phyloP scores from a whole-genome alignment of 768 basidiomycete genomes.

The Termitomyces sp. region DNA sequence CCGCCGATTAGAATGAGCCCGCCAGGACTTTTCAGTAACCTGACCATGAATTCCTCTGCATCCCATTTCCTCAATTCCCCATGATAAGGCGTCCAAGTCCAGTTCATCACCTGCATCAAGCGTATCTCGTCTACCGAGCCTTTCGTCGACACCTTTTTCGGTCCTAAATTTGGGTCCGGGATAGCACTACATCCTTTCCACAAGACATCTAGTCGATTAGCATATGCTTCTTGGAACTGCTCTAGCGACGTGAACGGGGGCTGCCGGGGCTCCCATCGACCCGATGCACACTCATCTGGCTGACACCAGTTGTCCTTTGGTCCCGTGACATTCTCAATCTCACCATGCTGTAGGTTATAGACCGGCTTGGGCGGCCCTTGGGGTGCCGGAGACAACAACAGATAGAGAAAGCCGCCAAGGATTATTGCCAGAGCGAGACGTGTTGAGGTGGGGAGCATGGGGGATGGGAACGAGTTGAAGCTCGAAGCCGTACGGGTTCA shows the following conservation, averaged over 20 bases:
- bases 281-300: constrained; percentile 24
- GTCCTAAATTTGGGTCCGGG: constrained; percentile 9
- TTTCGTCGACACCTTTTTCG: constrained; percentile 15
- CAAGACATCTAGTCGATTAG: constrained; percentile 23
- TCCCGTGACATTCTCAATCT: constrained; percentile 10
- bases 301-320: constrained; percentile 18
- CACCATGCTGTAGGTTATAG: constrained; percentile 3
- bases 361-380: constrained; percentile 2
- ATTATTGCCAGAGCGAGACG: constrained; percentile 12
- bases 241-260: constrained; percentile 22
- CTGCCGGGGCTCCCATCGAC: constrained; percentile 25
- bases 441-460: constrained; percentile 8
- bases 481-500: not conserved
- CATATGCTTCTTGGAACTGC: constrained; percentile 24
- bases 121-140: constrained; percentile 24
- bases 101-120: constrained; percentile 30
- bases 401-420: constrained; percentile 14
- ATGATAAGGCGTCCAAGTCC: constrained; percentile 28
- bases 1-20: constrained; percentile 30
- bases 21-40: constrained; percentile 27
- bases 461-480: not conserved
- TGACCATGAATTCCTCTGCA: constrained; percentile 29
- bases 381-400: constrained; percentile 8
- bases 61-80: constrained; percentile 26
- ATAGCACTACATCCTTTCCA: constrained; percentile 29